Conservation (phyloP, 2,329 filamentous ascomycete species). For the Colletotrichum destructivum region DNA sequence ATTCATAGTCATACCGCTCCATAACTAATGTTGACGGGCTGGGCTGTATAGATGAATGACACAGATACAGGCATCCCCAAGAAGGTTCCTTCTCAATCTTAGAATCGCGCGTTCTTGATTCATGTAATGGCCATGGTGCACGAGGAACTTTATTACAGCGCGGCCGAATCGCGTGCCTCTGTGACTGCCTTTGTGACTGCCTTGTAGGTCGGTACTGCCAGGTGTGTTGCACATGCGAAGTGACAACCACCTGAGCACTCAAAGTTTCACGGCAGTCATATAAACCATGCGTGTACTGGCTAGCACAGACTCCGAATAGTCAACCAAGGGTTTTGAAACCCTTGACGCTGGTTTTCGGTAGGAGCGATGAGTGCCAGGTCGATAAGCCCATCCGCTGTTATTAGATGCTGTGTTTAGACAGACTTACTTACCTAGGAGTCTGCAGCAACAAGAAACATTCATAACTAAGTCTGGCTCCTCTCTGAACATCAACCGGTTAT, state of each 20-base stretch:
- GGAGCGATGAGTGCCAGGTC: background rate
- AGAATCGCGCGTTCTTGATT: conserved; percentile 10
- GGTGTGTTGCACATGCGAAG: background rate
- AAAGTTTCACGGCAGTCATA: background rate
- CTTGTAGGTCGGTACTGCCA: background rate
- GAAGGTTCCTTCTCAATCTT: conserved; percentile 5
- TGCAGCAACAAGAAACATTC: background rate
- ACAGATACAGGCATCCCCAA: background rate
- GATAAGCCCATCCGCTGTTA: background rate
- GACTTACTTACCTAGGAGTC: too few relatives aligned
- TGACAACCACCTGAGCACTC: background rate
- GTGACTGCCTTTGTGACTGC: too few relatives aligned
- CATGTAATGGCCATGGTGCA: background rate
- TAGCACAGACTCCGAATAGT: background rate
- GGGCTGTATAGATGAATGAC: conserved; percentile 15
- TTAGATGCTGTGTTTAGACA: background rate
- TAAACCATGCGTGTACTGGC: background rate
- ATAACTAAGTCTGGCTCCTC: background rate
- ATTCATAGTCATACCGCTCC: conserved; percentile 1
- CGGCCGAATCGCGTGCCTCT: conserved; percentile 13
- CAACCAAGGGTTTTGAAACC: background rate
- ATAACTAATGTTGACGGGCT: conserved; percentile 9
- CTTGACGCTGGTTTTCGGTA: background rate
- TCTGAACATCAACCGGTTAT: background rate
- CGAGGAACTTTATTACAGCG: background rate